A percentile compares a stretch with the other conserved stretches of the same genome.
Evolutionary conservation across 2,329 filamentous ascomycete species (phyloP).

Genomic region (Trichoderma pleuroti): DNA sequence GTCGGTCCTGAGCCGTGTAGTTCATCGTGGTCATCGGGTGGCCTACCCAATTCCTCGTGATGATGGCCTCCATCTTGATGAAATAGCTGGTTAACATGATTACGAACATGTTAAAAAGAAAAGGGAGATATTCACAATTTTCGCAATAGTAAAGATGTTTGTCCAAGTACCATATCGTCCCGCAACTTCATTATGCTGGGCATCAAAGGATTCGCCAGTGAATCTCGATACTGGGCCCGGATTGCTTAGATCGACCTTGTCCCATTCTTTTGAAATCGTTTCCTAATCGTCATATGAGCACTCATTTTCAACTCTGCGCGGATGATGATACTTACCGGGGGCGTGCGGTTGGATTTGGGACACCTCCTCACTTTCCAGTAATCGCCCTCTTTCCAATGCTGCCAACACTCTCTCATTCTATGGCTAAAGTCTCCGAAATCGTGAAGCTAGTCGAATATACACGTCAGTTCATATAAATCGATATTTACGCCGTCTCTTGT

Average conservation of each 20-base stretch:
- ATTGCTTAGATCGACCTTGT: conserved; percentile 14
- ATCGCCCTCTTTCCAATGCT: background rate
- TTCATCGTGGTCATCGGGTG: conserved; percentile 18
- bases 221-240: conserved; percentile 12
- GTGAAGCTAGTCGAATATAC: conserved; percentile 23
- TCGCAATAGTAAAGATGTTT: conserved; percentile 29
- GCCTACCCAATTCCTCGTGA: conserved; percentile 21
- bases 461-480: background rate
- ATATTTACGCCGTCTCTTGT: background rate
- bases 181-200: conserved; percentile 21
- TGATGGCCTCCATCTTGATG: conserved; percentile 29
- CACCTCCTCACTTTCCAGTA: conserved; percentile 24
- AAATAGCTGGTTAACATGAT: background rate
- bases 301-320: background rate
- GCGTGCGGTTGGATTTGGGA: conserved; percentile 24
- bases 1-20: background rate
- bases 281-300: conserved; percentile 22
- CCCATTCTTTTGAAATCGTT: conserved; percentile 28
- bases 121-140: conserved; percentile 24
- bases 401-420: conserved; percentile 24
- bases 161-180: conserved; percentile 32
- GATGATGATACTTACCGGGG: conserved; percentile 25
- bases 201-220: conserved; percentile 18
- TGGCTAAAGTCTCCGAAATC: conserved; percentile 28
- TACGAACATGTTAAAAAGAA: background rate